Conservation (phyloP, 2,329 filamentous ascomycete genomes). For the Xylaria sp. region DNA sequence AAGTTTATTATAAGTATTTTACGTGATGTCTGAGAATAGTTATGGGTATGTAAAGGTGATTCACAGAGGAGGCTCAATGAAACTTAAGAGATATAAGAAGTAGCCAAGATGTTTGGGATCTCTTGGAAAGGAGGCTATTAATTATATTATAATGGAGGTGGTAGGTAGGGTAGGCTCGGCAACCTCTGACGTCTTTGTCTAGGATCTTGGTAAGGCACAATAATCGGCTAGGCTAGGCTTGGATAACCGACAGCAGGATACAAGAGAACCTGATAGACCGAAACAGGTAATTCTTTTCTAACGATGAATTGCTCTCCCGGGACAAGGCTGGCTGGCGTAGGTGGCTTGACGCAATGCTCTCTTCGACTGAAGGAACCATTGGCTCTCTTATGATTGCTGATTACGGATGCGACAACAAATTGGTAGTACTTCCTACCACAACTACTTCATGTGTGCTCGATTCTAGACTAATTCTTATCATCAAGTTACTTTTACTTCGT, state of each 20-base stretch:
- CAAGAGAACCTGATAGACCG: not conserved
- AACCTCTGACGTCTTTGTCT: conserved; percentile 35
- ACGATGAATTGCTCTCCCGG: not conserved
- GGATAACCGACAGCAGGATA: not conserved
- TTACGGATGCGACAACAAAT: not conserved
- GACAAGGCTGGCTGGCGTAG: conserved; percentile 14
- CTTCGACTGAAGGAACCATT: not conserved
- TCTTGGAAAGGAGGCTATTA: conserved; percentile 5
- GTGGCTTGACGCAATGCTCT: conserved; percentile 30
- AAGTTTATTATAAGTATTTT: not conserved
- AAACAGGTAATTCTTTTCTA: conserved; percentile 20
- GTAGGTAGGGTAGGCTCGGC: conserved; percentile 1
- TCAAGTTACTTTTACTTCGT: not conserved
- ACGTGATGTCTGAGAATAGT: not conserved
- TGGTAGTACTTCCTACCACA: not conserved
- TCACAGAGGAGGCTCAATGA: not conserved
- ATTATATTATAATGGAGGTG: conserved; percentile 13
- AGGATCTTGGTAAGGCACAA: conserved; percentile 1
- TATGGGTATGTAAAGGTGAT: not conserved
- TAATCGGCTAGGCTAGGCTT: conserved; percentile 3
- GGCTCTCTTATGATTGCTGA: conserved; percentile 2
- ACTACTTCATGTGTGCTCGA: not conserved
- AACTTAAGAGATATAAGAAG: conserved; percentile 2
- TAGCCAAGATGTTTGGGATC: not conserved
- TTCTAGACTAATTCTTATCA: not conserved